phyloP scores from a whole-genome alignment of 495 filamentous ascomycete genomes.

The Aspergillus conjunctus region DNA sequence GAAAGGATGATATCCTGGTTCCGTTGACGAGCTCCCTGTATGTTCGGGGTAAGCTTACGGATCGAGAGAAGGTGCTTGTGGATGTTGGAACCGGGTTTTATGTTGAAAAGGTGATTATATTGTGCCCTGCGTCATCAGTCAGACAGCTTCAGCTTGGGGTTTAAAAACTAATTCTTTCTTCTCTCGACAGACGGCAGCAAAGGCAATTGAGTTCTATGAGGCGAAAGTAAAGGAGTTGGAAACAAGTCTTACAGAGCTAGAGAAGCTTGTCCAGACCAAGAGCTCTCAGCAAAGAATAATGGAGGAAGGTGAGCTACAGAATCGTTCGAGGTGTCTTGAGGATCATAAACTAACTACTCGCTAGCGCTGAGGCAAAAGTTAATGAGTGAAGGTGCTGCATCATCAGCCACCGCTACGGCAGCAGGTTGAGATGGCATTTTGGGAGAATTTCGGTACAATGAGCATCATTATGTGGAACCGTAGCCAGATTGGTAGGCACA shows the following conservation, averaged over 20 bases:
- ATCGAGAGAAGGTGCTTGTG: conserved; percentile 80
- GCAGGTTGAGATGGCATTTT: conserved; percentile 28
- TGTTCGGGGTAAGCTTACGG: conserved; percentile 78
- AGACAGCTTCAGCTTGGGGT: no score
- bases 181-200: conserved; percentile 57
- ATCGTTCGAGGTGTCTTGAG: conserved; percentile 1
- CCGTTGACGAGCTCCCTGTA: conserved; percentile 93
- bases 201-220: conserved; percentile 83
- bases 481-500: no score
- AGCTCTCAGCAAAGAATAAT: conserved; percentile 79
- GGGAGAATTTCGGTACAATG: background rate
- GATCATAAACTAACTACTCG: conserved; percentile 22
- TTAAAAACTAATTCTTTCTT: background rate
- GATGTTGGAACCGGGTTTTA: conserved; percentile 97
- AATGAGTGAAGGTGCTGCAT: conserved; percentile 41
- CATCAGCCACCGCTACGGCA: conserved; percentile 31
- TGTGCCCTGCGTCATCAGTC: background rate
- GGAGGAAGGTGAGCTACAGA: conserved; percentile 71
- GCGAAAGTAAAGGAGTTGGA: conserved; percentile 80
- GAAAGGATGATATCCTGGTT: conserved; percentile 68
- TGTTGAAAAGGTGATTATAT: conserved; percentile 75
- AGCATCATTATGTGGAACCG: background rate
- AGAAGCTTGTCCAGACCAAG: conserved; percentile 84
- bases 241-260: conserved; percentile 78
- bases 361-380: conserved; percentile 52